Conservation (phyloP, 306 rosid genomes). For the Begonia peltatifolia region DNA sequence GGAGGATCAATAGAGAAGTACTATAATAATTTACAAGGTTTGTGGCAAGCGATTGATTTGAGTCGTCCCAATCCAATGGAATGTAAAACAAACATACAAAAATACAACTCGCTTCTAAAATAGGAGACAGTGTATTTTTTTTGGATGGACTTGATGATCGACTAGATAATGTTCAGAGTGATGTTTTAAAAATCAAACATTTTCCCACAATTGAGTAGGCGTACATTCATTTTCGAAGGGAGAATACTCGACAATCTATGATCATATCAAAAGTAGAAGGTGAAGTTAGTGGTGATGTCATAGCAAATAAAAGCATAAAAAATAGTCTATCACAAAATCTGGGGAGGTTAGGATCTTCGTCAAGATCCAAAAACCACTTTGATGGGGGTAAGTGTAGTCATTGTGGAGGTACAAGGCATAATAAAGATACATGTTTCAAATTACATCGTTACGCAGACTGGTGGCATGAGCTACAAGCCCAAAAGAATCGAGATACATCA, state of each 20-base stretch:
- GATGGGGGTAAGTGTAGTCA: background rate
- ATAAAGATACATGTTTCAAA: slow-evolving; percentile 1
- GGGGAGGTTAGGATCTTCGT: background rate
- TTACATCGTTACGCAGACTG: slow-evolving; percentile 1
- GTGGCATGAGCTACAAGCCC: background rate
- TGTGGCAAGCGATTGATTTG: slow-evolving; percentile 7
- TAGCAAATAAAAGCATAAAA: background rate
- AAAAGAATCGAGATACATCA: background rate
- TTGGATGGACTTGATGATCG: background rate
- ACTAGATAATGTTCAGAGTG: background rate
- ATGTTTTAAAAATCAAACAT: background rate
- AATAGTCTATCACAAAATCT: background rate
- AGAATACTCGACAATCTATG: background rate
- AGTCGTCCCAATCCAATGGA: slow-evolving; percentile 1
- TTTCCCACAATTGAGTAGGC: slow-evolving; percentile 5
- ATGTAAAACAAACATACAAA: background rate
- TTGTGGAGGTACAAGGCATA: background rate
- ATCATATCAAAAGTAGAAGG: background rate
- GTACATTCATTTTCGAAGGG: slow-evolving; percentile 3
- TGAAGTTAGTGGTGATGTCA: background rate
- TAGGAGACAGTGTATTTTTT: background rate
- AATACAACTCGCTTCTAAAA: background rate
- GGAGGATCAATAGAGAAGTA: slow-evolving; percentile 4
- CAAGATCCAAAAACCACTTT: background rate
- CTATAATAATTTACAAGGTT: background rate